phyloP scores from a whole-genome alignment of 1,284 basidiomycete genomes.

The Sporisorium exsertum region DNA sequence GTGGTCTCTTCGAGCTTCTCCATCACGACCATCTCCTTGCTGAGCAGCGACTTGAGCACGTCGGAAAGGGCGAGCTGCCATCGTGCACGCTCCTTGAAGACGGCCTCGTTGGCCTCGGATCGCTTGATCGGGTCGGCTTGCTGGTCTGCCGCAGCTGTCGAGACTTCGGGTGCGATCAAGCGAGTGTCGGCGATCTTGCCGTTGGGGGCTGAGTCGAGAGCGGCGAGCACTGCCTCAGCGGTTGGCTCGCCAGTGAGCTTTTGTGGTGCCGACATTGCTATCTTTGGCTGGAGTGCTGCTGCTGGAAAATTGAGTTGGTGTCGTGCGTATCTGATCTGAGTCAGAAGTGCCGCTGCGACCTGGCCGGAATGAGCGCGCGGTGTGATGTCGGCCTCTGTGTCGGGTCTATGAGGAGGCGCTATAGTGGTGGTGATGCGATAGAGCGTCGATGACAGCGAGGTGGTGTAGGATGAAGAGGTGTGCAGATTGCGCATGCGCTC shows the following conservation, averaged over 20 bases:
- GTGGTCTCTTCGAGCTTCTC: constrained; percentile 57
- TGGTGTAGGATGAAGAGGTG: constrained; percentile 3
- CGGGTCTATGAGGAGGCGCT: not conserved
- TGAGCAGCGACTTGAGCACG: constrained; percentile 61
- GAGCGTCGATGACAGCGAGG: not conserved
- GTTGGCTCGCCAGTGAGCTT: constrained; percentile 42
- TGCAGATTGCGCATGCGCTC: constrained; percentile 11
- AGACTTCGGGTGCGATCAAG: constrained; percentile 44
- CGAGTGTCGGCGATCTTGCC: constrained; percentile 61
- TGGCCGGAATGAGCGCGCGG: not conserved
- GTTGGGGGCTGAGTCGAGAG: constrained; percentile 47
- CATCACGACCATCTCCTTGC: constrained; percentile 62
- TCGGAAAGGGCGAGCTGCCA: constrained; percentile 67
- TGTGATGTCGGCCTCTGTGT: not conserved
- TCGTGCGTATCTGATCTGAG: not conserved
- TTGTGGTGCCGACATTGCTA: constrained; percentile 37
- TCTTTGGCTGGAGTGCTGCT: not conserved
- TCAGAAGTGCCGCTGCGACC: not conserved
- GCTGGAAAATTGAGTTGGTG: not conserved
- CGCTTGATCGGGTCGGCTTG: constrained; percentile 50
- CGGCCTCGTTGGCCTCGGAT: constrained; percentile 54
- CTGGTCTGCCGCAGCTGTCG: constrained; percentile 30
- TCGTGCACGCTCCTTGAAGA: constrained; percentile 60
- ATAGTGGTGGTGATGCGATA: not conserved
- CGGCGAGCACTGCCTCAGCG: constrained; percentile 58